Conservation (phyloP, 2,329 filamentous ascomycete genomes). For the Aspergillus caelatus region DNA sequence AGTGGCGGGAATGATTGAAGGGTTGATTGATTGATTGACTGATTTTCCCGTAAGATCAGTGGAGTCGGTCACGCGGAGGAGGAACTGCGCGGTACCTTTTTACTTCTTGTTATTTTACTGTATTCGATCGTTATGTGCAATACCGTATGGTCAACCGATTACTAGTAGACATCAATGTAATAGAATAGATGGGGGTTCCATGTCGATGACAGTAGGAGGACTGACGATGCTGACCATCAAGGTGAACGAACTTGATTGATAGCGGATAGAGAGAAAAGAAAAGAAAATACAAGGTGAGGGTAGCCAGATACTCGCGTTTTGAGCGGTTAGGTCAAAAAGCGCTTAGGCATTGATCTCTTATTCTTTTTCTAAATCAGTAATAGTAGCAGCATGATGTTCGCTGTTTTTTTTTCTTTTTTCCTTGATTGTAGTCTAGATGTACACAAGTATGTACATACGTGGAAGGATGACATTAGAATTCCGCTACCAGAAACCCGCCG, state of each 20-base stretch:
- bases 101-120: not conserved
- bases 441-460: not conserved
- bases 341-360: not conserved
- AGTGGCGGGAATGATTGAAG: not conserved
- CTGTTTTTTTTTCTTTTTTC: not conserved
- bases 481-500: not conserved
- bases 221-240: not conserved
- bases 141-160: not conserved
- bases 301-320: not conserved
- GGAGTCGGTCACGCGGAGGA: not conserved
- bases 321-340: conserved; percentile 1
- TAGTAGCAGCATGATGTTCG: too few species aligned
- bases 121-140: not conserved
- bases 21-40: not conserved
- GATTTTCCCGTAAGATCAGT: not conserved
- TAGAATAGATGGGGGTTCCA: not conserved
- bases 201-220: not conserved
- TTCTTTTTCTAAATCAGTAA: not conserved
- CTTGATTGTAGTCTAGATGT: not conserved
- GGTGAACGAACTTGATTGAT: not conserved
- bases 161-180: not conserved
- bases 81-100: not conserved
- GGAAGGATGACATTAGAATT: not conserved
- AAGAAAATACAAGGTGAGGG: not conserved
- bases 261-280: not conserved